phyloP scores from a whole-genome alignment of 306 rosid genomes.

The Cicer bijugum region DNA sequence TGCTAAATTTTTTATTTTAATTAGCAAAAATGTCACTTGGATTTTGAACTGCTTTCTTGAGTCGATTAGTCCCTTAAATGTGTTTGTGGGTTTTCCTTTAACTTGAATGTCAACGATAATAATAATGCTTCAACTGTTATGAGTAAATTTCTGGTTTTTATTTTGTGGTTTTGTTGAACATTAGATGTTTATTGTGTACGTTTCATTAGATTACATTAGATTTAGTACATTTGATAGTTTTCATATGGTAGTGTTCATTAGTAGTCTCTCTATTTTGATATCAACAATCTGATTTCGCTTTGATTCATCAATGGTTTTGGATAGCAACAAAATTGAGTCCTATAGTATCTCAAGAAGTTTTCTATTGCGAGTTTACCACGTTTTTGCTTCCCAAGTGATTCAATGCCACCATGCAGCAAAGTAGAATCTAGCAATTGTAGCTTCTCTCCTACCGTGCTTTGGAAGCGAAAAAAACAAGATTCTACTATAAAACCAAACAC shows the following conservation, averaged over 20 bases:
- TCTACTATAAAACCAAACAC: no score
- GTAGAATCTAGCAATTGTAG: no score
- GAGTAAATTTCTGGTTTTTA: conserved; percentile 45
- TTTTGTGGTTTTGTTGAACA: conserved; percentile 43
- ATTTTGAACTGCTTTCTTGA: conserved; percentile 44
- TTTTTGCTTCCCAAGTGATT: no score
- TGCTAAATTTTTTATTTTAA: conserved; percentile 41
- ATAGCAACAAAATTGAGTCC: background rate
- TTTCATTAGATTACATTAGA: conserved; percentile 34
- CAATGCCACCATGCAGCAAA: no score
- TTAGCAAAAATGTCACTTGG: conserved; percentile 43
- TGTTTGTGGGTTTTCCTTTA: conserved; percentile 46
- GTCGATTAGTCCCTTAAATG: conserved; percentile 50
- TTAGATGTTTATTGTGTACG: conserved; percentile 40
- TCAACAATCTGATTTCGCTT: conserved; percentile 46
- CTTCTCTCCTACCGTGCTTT: no score
- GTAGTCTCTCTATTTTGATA: conserved; percentile 22
- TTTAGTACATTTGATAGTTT: conserved; percentile 38
- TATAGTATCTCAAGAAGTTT: conserved; percentile 32
- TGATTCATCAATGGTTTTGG: conserved; percentile 28
- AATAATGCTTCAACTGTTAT: conserved; percentile 50
- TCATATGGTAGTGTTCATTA: conserved; percentile 18
- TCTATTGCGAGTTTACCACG: background rate
- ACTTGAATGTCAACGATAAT: conserved; percentile 56
- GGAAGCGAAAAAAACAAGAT: no score